These are phyloP conservation scores for Fusarium beomiforme DNA, from an alignment of 2,329 filamentous ascomycete genomes.

Conservation along the genomic window DNA sequence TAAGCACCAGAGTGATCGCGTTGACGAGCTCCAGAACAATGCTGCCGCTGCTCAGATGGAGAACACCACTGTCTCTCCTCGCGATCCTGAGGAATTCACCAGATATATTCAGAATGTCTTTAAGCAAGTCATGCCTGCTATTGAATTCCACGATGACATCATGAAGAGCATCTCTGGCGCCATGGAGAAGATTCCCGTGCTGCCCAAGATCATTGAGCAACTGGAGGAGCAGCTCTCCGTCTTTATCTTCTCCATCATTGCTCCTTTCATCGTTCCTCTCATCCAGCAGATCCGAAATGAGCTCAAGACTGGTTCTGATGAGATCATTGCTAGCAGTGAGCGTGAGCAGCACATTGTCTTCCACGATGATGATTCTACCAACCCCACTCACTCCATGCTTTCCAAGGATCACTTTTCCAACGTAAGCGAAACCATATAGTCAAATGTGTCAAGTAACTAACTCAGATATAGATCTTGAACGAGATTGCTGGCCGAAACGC, in stretches of 20 bases:
- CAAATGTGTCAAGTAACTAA: background rate
- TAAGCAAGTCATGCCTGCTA: conserved; percentile 85
- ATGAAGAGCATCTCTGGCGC: conserved; percentile 81
- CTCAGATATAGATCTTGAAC: conserved; percentile 71
- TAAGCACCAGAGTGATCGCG: conserved; percentile 77
- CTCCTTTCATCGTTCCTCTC: conserved; percentile 86
- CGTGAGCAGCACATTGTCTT: conserved; percentile 90
- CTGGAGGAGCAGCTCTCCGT: conserved; percentile 87
- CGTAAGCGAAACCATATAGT: conserved; percentile 51
- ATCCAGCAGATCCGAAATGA: conserved; percentile 88
- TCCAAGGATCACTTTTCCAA: conserved; percentile 97
- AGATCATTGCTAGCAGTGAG: conserved; percentile 87
- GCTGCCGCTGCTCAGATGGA: conserved; percentile 79
- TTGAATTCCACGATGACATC: conserved; percentile 90
- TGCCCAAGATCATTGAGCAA: conserved; percentile 87
- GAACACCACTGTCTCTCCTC: conserved; percentile 77
- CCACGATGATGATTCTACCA: conserved; percentile 76
- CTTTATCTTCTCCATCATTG: conserved; percentile 92
- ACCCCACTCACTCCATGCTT: conserved; percentile 95
- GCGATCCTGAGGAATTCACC: conserved; percentile 86
- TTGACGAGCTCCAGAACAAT: conserved; percentile 82
- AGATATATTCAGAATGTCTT: conserved; percentile 78
- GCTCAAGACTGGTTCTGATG: conserved; percentile 83
- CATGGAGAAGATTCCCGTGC: conserved; percentile 84
- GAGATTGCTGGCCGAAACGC: conserved; percentile 87